Percentiles rank a stretch among this genome's conserved stretches.
phyloP scores from a whole-genome alignment of 345 rosid genomes.

The Eutrema heterophyllum region DNA sequence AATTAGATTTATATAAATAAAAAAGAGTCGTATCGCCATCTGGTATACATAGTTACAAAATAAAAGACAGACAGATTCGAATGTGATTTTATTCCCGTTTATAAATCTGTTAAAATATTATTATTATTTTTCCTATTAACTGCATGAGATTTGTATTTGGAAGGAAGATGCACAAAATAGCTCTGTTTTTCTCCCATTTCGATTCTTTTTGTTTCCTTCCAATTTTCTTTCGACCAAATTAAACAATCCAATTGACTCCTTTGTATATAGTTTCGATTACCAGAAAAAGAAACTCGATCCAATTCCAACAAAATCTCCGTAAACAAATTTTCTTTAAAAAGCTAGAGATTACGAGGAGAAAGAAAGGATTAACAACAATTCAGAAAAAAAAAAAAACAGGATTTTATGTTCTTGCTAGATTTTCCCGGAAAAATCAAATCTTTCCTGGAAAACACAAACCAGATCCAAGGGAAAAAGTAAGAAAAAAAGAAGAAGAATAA shows the following conservation, averaged over 20 bases:
- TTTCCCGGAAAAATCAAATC: conserved; percentile 3
- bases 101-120: neutral
- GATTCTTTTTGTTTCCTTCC: neutral
- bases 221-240: neutral
- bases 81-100: neutral
- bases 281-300: neutral
- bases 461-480: neutral
- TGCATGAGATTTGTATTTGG: neutral
- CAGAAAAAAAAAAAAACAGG: neutral
- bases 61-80: neutral
- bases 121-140: neutral
- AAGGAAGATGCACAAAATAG: neutral
- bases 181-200: neutral
- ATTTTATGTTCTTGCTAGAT: neutral
- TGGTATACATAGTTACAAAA: neutral
- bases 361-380: neutral
- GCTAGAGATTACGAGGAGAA: neutral
- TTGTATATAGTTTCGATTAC: neutral
- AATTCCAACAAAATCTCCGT: neutral
- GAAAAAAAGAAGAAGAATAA: conserved; percentile 38
- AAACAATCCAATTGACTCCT: neutral
- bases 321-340: neutral
- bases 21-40: neutral
- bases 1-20: neutral
- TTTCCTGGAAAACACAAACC: neutral